Percentiles rank a stretch among this genome's conserved stretches.
Conservation (phyloP, 768 basidiomycete genomes). For the Postia placenta region DNA sequence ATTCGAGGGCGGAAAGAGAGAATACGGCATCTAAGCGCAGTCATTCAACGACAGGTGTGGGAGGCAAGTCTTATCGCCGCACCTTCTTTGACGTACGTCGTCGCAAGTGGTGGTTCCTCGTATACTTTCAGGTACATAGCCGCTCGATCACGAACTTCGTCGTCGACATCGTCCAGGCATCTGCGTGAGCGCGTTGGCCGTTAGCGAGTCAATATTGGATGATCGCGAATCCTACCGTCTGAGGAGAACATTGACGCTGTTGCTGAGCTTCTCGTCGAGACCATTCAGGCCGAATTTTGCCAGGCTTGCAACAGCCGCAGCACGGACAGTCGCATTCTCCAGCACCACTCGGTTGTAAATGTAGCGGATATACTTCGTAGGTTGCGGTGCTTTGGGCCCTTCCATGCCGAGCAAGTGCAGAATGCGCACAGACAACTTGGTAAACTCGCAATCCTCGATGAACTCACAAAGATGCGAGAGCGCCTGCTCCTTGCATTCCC, state of each 20-base stretch:
- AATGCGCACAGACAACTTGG: slow-evolving; percentile 96
- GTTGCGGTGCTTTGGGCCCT: slow-evolving; percentile 93
- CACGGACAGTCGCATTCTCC: slow-evolving; percentile 96
- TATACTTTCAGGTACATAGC: slow-evolving; percentile 89
- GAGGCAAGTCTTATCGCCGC: slow-evolving; percentile 11
- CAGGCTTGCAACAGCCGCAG: slow-evolving; percentile 90
- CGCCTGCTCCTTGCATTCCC: slow-evolving; percentile 94
- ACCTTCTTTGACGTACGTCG: slow-evolving; percentile 93
- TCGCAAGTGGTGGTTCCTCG: slow-evolving; percentile 72
- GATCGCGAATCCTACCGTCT: slow-evolving; percentile 50
- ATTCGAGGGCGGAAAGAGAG: slow-evolving; percentile 84
- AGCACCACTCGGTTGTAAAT: slow-evolving; percentile 99
- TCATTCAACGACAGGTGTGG: not conserved
- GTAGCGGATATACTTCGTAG: slow-evolving; percentile 97
- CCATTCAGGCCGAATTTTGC: slow-evolving; percentile 97
- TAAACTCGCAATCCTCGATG: slow-evolving; percentile 99
- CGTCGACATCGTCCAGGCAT: slow-evolving; percentile 96
- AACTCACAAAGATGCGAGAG: slow-evolving; percentile 98
- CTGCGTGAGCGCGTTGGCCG: slow-evolving; percentile 37
- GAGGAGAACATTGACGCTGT: slow-evolving; percentile 83
- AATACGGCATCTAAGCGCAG: slow-evolving; percentile 76
- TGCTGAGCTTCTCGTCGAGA: slow-evolving; percentile 67
- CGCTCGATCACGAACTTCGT: slow-evolving; percentile 97
- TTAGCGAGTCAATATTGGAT: not conserved
- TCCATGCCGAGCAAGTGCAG: slow-evolving; percentile 93